Evolutionary conservation across 805 yeast species (phyloP).

Genomic region (Kodamaea hsintzibuensis): DNA sequence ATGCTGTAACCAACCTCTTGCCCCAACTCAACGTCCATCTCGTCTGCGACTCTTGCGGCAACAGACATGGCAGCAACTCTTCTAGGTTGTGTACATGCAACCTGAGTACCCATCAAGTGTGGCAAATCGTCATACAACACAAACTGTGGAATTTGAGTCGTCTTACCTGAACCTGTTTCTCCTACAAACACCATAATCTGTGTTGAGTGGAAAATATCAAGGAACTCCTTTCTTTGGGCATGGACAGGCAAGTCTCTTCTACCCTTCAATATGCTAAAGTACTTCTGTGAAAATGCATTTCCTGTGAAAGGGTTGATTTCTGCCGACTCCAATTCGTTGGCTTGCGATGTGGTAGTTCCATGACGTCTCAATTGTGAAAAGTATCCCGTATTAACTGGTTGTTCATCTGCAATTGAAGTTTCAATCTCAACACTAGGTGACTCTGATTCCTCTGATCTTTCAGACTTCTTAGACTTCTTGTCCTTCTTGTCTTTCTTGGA

Average conservation of each 20-base stretch:
- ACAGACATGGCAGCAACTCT: conserved; percentile 99
- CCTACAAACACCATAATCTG: conserved; percentile 98
- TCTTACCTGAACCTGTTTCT: conserved; percentile 98
- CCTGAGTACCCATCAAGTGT: conserved; percentile 76
- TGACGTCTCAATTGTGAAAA: conserved; percentile 47
- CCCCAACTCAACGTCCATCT: conserved; percentile 91
- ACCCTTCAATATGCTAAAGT: conserved; percentile 72
- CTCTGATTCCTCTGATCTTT: background rate
- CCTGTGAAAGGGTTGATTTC: conserved; percentile 81
- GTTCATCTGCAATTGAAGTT: conserved; percentile 45
- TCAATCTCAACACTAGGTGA: conserved; percentile 8
- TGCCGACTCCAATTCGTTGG: conserved; percentile 58
- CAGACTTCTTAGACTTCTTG: conserved; percentile 1
- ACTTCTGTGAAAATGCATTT: conserved; percentile 55
- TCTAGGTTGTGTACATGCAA: conserved; percentile 96
- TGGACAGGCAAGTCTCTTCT: conserved; percentile 93
- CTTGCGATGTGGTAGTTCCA: conserved; percentile 65
- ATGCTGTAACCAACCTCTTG: conserved; percentile 94
- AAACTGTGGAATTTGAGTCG: conserved; percentile 97
- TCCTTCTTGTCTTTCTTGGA: conserved; percentile 45
- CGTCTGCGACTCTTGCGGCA: conserved; percentile 96
- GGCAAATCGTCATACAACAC: conserved; percentile 92
- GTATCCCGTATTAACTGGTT: conserved; percentile 1
- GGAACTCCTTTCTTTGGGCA: conserved; percentile 86
- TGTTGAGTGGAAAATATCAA: conserved; percentile 76